Evolutionary conservation across 306 rosid genomes (phyloP), one percentile per base, ranked within the genome.

Genomic region (Medicago lupulina): DNA sequence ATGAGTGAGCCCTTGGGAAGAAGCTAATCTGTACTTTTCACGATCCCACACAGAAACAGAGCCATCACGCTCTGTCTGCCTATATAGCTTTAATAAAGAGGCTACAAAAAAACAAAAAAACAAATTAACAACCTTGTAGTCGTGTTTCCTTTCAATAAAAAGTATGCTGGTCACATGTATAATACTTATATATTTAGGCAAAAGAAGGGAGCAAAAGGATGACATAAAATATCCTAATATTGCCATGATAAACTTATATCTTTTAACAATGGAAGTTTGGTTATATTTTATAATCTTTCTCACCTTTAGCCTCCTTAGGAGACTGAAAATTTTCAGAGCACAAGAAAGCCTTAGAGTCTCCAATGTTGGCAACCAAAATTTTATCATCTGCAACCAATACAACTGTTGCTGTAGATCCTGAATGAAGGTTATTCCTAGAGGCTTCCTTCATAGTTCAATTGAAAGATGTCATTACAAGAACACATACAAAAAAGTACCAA

Each of bases 311-410:
- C 89, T 95, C 93, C 62, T 86, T 76, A 62, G 85, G 92, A 68
- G 98, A 78, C 79, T 69, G 93, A 72, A 87, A 86, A 34, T 76
- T 92, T 84, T 92, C 92, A 25, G 97, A 87, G 89, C 98, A 95
- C 86, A 95, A 81, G 62, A 94, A 86, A 51, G 95, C 96, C 86
- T 95, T 92, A 19, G 96, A 92, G 83, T 95, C 98, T 85, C 98
- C 98, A 80, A 95, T 80, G 79, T 95, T 95, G 59, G 97, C 98
- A 81, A 89, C 96, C 88, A 95, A 86, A 77, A 92, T 84, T 74
- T 92, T 93, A 80, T 87, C 98, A 67, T 92, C 95, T 17, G 96
- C 97, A 66, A 92, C 64, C 76, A 95, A 81, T 67, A 84, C 76
- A 73, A 90, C 39, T 46, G 97, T 89, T 43, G 98, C 98, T 0